Percentiles rank a stretch among this genome's conserved stretches.
These are phyloP conservation scores for Leptographium lundbergii DNA, from an alignment of 2,329 filamentous ascomycete genomes.

Conservation along the genomic window DNA sequence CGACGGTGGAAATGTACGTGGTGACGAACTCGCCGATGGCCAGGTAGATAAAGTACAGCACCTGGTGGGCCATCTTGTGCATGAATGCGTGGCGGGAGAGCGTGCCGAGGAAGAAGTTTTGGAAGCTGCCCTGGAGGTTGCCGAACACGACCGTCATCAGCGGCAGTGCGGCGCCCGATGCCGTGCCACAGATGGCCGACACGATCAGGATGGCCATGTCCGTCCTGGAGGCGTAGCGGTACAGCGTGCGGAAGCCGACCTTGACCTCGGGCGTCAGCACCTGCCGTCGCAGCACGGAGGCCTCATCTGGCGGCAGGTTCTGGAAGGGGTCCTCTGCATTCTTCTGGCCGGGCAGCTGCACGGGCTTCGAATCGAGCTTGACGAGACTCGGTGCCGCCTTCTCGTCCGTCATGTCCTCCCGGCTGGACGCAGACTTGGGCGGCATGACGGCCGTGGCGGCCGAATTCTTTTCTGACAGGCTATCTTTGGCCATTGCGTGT, in stretches of 20 bases:
- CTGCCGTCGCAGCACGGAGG: slow-evolving; percentile 54
- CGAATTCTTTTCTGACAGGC: slow-evolving; percentile 8
- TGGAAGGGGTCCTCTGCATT: slow-evolving; percentile 34
- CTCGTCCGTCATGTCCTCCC: slow-evolving; percentile 21
- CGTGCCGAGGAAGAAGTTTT: slow-evolving; percentile 41
- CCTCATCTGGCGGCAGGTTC: slow-evolving; percentile 54
- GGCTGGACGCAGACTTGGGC: slow-evolving; percentile 22
- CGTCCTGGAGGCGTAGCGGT: slow-evolving; percentile 54
- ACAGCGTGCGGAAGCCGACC: slow-evolving; percentile 52
- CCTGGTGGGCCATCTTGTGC: slow-evolving; percentile 44
- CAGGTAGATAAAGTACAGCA: slow-evolving; percentile 78
- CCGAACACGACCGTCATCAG: slow-evolving; percentile 77
- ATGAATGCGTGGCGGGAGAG: slow-evolving; percentile 44
- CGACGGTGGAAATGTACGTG: slow-evolving; percentile 68
- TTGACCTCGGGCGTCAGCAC: slow-evolving; percentile 51
- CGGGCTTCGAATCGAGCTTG: slow-evolving; percentile 32
- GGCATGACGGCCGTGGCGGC: slow-evolving; percentile 10
- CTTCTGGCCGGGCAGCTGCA: slow-evolving; percentile 6
- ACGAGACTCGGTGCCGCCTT: slow-evolving; percentile 15
- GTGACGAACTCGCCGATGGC: slow-evolving; percentile 69
- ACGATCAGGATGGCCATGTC: slow-evolving; percentile 53
- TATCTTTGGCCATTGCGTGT: slow-evolving; percentile 1
- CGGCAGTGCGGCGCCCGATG: slow-evolving; percentile 53
- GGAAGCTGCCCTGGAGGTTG: slow-evolving; percentile 59
- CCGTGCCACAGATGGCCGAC: slow-evolving; percentile 52